Base-by-base conservation (phyloP, 2,329 filamentous ascomycete genomes). In the Diaporthe citri region DNA sequence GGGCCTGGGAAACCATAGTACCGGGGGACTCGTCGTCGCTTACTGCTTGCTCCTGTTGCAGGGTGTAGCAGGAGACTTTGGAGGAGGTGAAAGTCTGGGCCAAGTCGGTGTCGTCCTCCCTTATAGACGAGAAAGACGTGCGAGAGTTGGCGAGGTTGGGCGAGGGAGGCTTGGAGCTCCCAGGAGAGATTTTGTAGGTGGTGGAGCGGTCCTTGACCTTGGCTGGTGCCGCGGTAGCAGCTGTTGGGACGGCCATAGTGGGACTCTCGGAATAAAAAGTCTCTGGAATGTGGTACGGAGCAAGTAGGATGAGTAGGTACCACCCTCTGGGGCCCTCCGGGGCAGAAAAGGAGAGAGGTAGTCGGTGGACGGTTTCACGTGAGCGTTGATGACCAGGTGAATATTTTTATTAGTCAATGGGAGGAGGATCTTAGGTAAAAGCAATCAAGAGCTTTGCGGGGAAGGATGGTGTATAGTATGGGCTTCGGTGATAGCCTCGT, bases 81-180 rank as follows among this genome's bases (percentile, higher is more conserved):
- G 89, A 89, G 72, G 87, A 87, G 67, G 90, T 92, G 77, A 93
- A 93, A 73, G 88, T 89, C 84, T 93, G 91, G 73, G 89, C 87
- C 41, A 91, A 83, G 76, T 88, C 88, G 78, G 87, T 86, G 80
- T 90, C 89, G 81, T 89, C 88, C 84, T 92, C 90, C 76, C 90
- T 86, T 75, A 92, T 89, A 60, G 90, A 92, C 41, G 90, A 91
- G 83, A 92, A 92, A 74, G 90, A 92, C 41, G 88, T 88, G 75
- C 90, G 88, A 77, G 81, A 82, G 74, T 73, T 72, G 25, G 73
- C 25, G 80, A 81, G 76, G 82, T 82, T 71, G 75, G 79, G 77
- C 77, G 79, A 71, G 75, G 77, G 43, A 59, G 77, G 56, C 48
- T 74, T 67, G 28, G 57, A 70, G 77, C 78, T 79, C 64, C 75